Base-by-base conservation (phyloP, 2,329 filamentous ascomycete species). In the Dothidotthia symphoricarpi region DNA sequence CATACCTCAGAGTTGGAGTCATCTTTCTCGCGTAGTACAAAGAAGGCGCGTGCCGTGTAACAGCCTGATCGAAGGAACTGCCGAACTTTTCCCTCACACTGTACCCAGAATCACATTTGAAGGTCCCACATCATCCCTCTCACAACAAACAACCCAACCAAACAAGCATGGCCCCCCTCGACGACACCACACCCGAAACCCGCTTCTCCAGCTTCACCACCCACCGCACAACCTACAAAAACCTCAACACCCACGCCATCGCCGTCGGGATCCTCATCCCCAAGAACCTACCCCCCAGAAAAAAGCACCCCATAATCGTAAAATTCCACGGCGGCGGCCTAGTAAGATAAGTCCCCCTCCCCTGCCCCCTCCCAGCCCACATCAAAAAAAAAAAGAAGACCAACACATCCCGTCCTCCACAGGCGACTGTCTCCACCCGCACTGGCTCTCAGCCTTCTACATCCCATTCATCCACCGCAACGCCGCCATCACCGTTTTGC, bases 291-390 rank as follows among this genome's bases (percentile, higher is more conserved):
- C 47, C 53, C 6, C 42, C 55, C 0, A n/a, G n/a, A n/a, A 65
- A 65, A 7, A 65, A 64, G 37, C 58, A 66, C 31, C 70, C 71
- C 0, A 32, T 73, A 0, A 56, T 72, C 10, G 54, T 73, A 17
- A 68, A 66, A 25, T 72, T 69, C 34, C 72, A 75, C 28, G 71
- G 72, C 13, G 72, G 72, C 14, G 68, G 65, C 9, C 55, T 74
- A 33, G 68, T 70, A 58, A 48, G 51, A 44, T 30, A 16, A 8
- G 32, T 31, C 19, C 26, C 22, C 28, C 39, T 31, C 25, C 35
- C 15, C 26, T 28, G 6, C 14, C 7, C 12, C n/a, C n/a, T n/a
- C n/a, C n/a, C n/a, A n/a, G n/a, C n/a, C n/a, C n/a, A n/a, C n/a
- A n/a, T n/a, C n/a, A n/a, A n/a, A n/a, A n/a, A n/a, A n/a, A n/a